Evolutionary conservation across 306 rosid species (phyloP).

Genomic region (Heteromeles arbutifolia): DNA sequence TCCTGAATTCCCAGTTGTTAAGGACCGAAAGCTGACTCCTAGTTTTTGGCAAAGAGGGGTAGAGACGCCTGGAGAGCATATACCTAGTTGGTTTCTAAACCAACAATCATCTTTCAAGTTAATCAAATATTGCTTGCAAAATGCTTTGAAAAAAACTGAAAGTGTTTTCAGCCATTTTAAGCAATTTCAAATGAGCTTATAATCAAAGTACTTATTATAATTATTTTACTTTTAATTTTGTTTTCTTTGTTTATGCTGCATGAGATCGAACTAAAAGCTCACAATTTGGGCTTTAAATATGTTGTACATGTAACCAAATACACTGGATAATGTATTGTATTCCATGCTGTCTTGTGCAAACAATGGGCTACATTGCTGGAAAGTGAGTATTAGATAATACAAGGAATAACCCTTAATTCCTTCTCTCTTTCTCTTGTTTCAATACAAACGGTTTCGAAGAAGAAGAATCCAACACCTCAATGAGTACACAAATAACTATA

Average conservation of each 20-base stretch:
- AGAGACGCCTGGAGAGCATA: conserved; percentile 62
- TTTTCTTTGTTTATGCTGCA: not conserved
- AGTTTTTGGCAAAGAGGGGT: conserved; percentile 51
- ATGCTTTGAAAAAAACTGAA: too few relatives aligned
- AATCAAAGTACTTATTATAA: too few relatives aligned
- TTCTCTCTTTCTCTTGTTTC: too few relatives aligned
- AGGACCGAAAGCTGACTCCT: conserved; percentile 44
- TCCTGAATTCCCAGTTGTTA: conserved; percentile 62
- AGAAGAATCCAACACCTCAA: too few relatives aligned
- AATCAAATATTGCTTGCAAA: too few relatives aligned
- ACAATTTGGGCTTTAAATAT: not conserved
- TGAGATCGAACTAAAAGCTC: not conserved
- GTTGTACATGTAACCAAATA: not conserved
- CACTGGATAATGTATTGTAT: not conserved
- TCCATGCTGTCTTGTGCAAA: conserved; percentile 44
- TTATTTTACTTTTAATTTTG: too few relatives aligned
- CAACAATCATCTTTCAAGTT: too few relatives aligned
- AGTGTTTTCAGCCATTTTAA: too few relatives aligned
- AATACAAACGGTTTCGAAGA: too few relatives aligned
- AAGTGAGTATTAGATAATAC: conserved; percentile 16
- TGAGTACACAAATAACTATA: too few relatives aligned
- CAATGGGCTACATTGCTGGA: conserved; percentile 29
- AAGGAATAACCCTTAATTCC: conserved; percentile 6
- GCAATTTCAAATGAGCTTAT: too few relatives aligned
- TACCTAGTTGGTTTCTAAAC: conserved; percentile 32